Base-by-base conservation (phyloP, 192 early-diverging fungal genomes). In the Entomortierella beljakovae region DNA sequence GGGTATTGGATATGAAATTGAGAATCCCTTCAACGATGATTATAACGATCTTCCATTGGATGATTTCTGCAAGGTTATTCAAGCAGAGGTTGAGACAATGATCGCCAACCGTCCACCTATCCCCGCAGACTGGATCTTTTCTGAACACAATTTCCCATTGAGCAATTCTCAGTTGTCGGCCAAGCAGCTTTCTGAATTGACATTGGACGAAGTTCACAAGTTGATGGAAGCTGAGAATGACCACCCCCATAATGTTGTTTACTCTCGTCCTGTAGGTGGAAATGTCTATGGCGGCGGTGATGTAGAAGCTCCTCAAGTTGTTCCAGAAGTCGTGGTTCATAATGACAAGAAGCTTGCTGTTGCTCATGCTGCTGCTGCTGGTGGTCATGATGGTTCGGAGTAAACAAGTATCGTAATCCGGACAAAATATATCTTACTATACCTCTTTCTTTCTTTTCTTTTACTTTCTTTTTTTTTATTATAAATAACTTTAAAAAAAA, bases 21-120 rank as follows among this genome's bases (percentile, higher is more conserved):
- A 98, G 84, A 96, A 97, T 73, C 96, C 96, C 11, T 97, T 97
- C 75, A 93, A 93, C 35, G 86, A 88, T 68, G 93, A 95, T 56
- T 82, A 82, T 28, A 94, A 96, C 71, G 95, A 94, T 60, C 61
- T 91, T 74, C 83, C 85, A 6, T 72, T 90, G 50, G 87, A 88
- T 52, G 72, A 83, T 53, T 89, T 88, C 63, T 89, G 85, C 66
- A 73, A 86, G 57, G 80, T 64, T 50, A 68, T 65, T 42, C 64
- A 60, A 25, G 70, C 71, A 23, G 74, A 83, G 61, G 71, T 73
- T 29, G 50, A 75, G n/a, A 64, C 64, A 8, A 64, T 76, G 64
- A 60, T 74, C 29, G 70, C 68, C 5, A 53, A 29, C 35, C 63
- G 61, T 18, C 64, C 63, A 0, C 57, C 60, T 28, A 51, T 70